Conservation (phyloP, 805 yeast genomes). For the Vanderwaltozyma yarrowii region DNA sequence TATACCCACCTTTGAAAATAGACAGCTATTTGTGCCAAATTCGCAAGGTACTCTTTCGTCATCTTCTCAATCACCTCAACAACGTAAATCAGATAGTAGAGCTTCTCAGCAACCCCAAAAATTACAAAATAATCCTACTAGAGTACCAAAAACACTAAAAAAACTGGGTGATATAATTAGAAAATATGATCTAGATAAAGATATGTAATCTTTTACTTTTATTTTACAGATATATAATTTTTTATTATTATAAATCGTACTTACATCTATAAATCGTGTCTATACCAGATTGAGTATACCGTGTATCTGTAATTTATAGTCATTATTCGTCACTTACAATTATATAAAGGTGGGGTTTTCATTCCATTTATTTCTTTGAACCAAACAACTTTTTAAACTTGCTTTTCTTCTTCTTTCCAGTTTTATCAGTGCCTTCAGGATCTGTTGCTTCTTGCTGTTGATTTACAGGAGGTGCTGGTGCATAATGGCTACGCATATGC, state of each 20-base stretch:
- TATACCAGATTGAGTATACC: too few species aligned
- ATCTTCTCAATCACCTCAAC: too few species aligned
- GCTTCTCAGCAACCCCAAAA: too few species aligned
- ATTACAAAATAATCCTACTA: neutral
- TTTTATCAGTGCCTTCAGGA: slow-evolving; percentile 4
- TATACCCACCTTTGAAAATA: too few species aligned
- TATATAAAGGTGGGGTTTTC: neutral
- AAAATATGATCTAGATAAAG: slow-evolving; percentile 17
- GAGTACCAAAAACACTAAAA: slow-evolving; percentile 21
- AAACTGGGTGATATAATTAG: slow-evolving; percentile 20
- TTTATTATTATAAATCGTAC: too few species aligned
- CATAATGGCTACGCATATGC: slow-evolving; percentile 11
- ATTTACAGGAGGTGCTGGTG: neutral
- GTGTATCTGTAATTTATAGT: too few species aligned
- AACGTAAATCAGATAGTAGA: too few species aligned
- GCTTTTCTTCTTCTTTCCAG: slow-evolving; percentile 33
- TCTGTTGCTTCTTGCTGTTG: neutral
- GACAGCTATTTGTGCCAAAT: neutral
- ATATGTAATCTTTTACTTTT: neutral
- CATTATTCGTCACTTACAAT: too few species aligned
- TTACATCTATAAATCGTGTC: too few species aligned
- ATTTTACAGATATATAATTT: neutral
- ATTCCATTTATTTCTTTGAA: slow-evolving; percentile 8
- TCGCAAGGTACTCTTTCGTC: neutral
- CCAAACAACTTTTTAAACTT: slow-evolving; percentile 40